Conservation (phyloP, 257 asterid species). For the Capsicum chinense region DNA sequence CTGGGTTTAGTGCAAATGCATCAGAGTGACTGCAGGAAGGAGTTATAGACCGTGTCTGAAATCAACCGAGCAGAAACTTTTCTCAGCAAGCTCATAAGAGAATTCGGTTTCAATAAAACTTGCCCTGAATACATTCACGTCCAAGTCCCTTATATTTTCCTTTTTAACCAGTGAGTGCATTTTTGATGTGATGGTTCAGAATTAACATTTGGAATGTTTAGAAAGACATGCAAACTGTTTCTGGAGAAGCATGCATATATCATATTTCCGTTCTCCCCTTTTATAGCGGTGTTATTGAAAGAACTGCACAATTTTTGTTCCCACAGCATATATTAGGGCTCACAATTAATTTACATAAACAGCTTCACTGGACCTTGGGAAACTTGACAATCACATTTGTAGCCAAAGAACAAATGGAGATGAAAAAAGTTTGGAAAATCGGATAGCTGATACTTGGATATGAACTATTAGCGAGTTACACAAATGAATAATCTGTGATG, state of each 20-base stretch:
- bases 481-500: background rate
- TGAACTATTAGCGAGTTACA: background rate
- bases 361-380: background rate
- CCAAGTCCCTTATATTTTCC: background rate
- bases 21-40: slow-evolving; percentile 51
- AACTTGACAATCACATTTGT: background rate
- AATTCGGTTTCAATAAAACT: background rate
- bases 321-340: background rate
- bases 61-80: slow-evolving; percentile 17
- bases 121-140: background rate
- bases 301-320: background rate
- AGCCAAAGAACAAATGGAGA: background rate
- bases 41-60: slow-evolving; percentile 56
- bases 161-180: background rate
- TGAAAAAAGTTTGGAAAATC: background rate
- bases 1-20: slow-evolving; percentile 38
- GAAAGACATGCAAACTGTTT: background rate
- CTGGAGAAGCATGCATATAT: background rate
- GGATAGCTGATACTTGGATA: slow-evolving; percentile 12
- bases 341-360: background rate
- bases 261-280: background rate
- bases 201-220: background rate
- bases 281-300: background rate
- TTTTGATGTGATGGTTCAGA: background rate
- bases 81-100: background rate